Evolutionary conservation across 2,329 filamentous ascomycete species (phyloP).

Genomic region (Leptographium radiaticola): DNA sequence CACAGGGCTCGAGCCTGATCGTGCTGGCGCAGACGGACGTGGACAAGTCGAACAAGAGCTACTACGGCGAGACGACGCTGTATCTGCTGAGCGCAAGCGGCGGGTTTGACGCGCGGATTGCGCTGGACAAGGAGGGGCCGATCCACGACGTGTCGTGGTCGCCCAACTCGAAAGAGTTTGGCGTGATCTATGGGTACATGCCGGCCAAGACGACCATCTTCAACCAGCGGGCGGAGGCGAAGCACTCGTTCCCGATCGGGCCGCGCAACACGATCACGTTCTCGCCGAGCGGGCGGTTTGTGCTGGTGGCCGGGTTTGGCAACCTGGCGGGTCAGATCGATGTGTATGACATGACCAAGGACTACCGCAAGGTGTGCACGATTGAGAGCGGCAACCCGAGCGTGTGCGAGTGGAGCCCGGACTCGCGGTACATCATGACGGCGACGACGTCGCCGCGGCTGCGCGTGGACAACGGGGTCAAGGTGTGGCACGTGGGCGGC

Average conservation of each 20-base stretch:
- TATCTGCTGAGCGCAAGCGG: conserved; percentile 89
- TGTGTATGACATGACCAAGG: conserved; percentile 89
- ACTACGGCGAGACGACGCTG: conserved; percentile 96
- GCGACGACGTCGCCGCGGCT: conserved; percentile 94
- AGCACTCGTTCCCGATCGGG: conserved; percentile 72
- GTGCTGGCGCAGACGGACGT: conserved; percentile 96
- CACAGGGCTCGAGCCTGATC: conserved; percentile 76
- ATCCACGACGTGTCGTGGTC: conserved; percentile 97
- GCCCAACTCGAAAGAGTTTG: conserved; percentile 93
- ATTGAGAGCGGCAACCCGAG: conserved; percentile 94
- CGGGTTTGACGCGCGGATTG: conserved; percentile 81
- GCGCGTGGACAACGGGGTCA: conserved; percentile 91
- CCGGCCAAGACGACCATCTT: conserved; percentile 98
- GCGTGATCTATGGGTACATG: conserved; percentile 96
- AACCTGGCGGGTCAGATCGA: conserved; percentile 97
- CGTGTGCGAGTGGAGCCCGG: conserved; percentile 93
- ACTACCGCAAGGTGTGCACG: conserved; percentile 82
- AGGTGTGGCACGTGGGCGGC: conserved; percentile 86
- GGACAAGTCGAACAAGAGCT: conserved; percentile 96
- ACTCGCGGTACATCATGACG: conserved; percentile 89
- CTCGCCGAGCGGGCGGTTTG: conserved; percentile 85
- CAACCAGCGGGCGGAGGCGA: conserved; percentile 71
- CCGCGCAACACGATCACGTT: conserved; percentile 93
- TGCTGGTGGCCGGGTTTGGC: conserved; percentile 89
- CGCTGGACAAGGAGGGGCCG: conserved; percentile 90